phyloP scores from a whole-genome alignment of 2,329 filamentous ascomycete species.

The Diaporthe australafricana region DNA sequence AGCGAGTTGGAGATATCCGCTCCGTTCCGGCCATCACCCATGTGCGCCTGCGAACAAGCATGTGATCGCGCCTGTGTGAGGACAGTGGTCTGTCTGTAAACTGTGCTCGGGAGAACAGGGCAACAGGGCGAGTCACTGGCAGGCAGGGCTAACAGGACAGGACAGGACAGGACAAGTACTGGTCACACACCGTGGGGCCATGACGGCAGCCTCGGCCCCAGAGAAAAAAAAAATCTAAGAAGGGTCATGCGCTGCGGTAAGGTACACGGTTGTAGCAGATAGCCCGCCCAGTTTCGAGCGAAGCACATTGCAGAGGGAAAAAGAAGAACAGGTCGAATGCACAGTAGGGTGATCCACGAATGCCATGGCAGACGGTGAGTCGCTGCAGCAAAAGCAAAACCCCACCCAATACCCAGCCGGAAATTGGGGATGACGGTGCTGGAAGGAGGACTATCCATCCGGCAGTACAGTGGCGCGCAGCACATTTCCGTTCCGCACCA shows the following conservation, averaged over 20 bases:
- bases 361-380: conserved; percentile 15
- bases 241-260: conserved; percentile 7
- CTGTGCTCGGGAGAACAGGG: neutral
- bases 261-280: neutral
- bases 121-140: neutral
- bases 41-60: neutral
- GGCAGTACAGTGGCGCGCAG: neutral
- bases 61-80: conserved; percentile 10
- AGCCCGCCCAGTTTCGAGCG: neutral
- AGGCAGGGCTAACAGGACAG: too few relatives aligned
- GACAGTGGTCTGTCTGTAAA: neutral
- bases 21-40: neutral
- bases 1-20: conserved; percentile 19
- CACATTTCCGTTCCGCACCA: neutral
- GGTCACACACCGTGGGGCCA: conserved; percentile 11
- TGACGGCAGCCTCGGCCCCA: conserved; percentile 22
- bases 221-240: neutral
- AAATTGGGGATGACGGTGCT: conserved; percentile 21
- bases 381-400: neutral
- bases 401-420: conserved; percentile 2
- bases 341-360: conserved; percentile 6
- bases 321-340: neutral
- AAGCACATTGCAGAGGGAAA: neutral
- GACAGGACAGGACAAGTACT: neutral
- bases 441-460: neutral